Percentiles rank a stretch among this genome's conserved stretches.
These are phyloP conservation scores for Xylaria arbuscula DNA, from an alignment of 2,329 filamentous ascomycete species.

Conservation along the genomic window DNA sequence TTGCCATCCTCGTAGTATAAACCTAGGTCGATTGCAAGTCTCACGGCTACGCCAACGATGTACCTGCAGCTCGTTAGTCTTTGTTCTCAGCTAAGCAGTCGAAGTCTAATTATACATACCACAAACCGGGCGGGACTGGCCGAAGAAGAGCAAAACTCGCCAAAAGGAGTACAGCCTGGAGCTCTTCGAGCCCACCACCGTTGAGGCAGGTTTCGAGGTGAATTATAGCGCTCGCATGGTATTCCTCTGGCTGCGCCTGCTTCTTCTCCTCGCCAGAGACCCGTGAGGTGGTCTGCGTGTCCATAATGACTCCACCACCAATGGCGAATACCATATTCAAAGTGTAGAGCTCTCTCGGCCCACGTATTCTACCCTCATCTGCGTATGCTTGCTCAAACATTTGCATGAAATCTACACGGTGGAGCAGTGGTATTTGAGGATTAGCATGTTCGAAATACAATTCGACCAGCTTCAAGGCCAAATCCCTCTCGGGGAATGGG, in stretches of 20 bases:
- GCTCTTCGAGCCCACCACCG: slow-evolving; percentile 88
- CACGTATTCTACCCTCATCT: slow-evolving; percentile 72
- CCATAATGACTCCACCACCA: slow-evolving; percentile 89
- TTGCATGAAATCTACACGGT: slow-evolving; percentile 88
- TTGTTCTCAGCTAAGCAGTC: not conserved
- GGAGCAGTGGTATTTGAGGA: slow-evolving; percentile 92
- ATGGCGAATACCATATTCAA: slow-evolving; percentile 98
- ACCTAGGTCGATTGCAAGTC: slow-evolving; percentile 89
- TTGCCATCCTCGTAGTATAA: slow-evolving; percentile 91
- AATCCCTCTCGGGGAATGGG: slow-evolving; percentile 80
- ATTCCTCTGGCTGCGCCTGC: slow-evolving; percentile 87
- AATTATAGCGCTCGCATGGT: slow-evolving; percentile 93
- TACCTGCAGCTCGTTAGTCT: slow-evolving; percentile 64
- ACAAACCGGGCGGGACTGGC: slow-evolving; percentile 91
- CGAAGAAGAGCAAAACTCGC: slow-evolving; percentile 91
- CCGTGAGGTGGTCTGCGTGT: slow-evolving; percentile 61
- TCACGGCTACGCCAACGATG: slow-evolving; percentile 92
- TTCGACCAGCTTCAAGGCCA: slow-evolving; percentile 78
- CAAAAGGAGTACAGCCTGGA: slow-evolving; percentile 91
- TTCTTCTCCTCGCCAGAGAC: slow-evolving; percentile 51
- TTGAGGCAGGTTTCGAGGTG: slow-evolving; percentile 89
- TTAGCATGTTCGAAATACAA: slow-evolving; percentile 97
- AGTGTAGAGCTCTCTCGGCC: slow-evolving; percentile 87
- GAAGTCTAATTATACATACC: slow-evolving; percentile 60
- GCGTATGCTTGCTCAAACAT: slow-evolving; percentile 86